Evolutionary conservation across 345 rosid species (phyloP).

Genomic region (Linum trigynum): DNA sequence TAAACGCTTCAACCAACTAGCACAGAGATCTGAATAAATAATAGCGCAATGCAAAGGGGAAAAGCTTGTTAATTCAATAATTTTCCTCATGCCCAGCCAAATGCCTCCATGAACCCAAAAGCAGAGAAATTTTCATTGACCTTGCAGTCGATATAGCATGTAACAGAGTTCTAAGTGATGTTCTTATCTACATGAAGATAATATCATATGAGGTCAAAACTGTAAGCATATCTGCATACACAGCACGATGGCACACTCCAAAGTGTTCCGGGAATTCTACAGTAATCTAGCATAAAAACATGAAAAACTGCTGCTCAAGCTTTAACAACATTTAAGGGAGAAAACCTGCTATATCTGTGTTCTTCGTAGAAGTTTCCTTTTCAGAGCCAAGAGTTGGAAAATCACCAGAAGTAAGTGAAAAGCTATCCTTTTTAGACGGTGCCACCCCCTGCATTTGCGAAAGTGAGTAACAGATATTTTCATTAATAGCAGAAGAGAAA

Average conservation of each 20-base stretch:
- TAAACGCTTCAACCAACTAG: background rate
- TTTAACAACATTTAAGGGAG: conserved; percentile 7
- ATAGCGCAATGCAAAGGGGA: background rate
- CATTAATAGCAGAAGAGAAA: background rate
- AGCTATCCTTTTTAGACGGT: conserved; percentile 60
- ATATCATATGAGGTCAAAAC: background rate
- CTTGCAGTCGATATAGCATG: background rate
- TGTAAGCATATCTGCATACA: background rate
- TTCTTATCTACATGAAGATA: background rate
- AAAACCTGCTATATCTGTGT: conserved; percentile 55
- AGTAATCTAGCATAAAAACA: conserved; percentile 5
- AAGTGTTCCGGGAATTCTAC: background rate
- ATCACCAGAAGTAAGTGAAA: conserved; percentile 85
- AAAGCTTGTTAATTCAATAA: background rate
- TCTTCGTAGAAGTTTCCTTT: conserved; percentile 49
- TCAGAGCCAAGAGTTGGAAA: conserved; percentile 95
- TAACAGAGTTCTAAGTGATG: background rate
- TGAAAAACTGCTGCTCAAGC: background rate
- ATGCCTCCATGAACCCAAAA: no score
- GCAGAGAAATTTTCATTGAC: background rate
- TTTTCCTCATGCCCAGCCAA: no score
- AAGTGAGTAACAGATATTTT: conserved; percentile 1
- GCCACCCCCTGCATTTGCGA: conserved; percentile 51
- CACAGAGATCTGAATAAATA: no score
- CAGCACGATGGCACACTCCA: conserved; percentile 1